Evolutionary conservation across 257 asterid species (phyloP).

Genomic region (Coffea eugenioides): DNA sequence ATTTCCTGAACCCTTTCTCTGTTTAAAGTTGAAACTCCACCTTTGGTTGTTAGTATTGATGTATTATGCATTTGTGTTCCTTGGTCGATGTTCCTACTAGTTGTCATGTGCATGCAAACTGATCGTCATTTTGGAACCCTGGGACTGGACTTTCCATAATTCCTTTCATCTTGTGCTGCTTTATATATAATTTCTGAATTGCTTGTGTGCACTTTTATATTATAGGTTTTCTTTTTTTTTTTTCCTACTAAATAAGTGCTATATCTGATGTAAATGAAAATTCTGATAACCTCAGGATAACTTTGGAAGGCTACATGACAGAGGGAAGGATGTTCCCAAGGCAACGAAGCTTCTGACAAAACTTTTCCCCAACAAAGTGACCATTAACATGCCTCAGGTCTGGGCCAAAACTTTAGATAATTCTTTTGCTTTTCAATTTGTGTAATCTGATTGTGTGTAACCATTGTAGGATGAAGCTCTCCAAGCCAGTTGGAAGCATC

Average conservation of each 20-base stretch:
- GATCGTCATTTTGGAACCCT: not conserved
- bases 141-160: not conserved
- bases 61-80: not conserved
- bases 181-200: not conserved
- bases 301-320: conserved; percentile 80
- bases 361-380: conserved; percentile 86
- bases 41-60: not conserved
- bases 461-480: conserved; percentile 76
- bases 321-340: conserved; percentile 74
- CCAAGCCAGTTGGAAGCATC: conserved; percentile 78
- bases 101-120: not conserved
- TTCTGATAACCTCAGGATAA: conserved; percentile 55
- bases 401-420: conserved; percentile 17
- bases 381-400: conserved; percentile 84
- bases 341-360: conserved; percentile 71
- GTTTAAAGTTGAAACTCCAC: not conserved
- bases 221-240: not conserved
- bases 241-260: too few species aligned
- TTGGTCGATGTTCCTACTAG: not conserved
- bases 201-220: not conserved
- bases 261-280: not conserved
- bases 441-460: conserved; percentile 20
- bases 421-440: conserved; percentile 11
- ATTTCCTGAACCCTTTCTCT: not conserved
- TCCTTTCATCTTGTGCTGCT: not conserved